Percentiles rank a stretch among this genome's conserved stretches.
These are phyloP conservation scores for Pelagophyceae sp. DNA, from an alignment of 352 stramenopile species.

Conservation along the genomic window DNA sequence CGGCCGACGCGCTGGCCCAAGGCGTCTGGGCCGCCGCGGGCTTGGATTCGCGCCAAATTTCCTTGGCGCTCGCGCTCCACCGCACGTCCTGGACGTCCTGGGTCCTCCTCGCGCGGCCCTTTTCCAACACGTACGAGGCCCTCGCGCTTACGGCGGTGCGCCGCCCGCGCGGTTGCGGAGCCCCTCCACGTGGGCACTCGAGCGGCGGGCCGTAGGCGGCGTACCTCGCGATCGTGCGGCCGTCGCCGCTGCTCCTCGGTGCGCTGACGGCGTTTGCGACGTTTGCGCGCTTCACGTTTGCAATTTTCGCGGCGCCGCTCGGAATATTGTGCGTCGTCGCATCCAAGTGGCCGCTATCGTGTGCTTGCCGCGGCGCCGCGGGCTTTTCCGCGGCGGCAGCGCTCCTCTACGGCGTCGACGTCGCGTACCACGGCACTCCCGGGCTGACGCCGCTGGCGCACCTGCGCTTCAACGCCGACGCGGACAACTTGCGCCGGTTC, in stretches of 20 bases:
- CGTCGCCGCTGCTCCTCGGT: slow-evolving; percentile 41
- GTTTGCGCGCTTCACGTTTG: slow-evolving; percentile 69
- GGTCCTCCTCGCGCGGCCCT: slow-evolving; percentile 57
- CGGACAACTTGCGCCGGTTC: slow-evolving; percentile 73
- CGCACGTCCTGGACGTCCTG: slow-evolving; percentile 61
- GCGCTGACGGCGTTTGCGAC: slow-evolving; percentile 55
- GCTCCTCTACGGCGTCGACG: slow-evolving; percentile 12
- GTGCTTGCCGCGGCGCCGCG: neutral
- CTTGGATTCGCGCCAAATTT: slow-evolving; percentile 40
- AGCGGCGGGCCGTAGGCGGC: no score
- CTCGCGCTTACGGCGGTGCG: slow-evolving; percentile 52
- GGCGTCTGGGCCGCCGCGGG: slow-evolving; percentile 25
- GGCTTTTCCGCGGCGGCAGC: neutral
- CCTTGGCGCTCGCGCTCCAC: neutral
- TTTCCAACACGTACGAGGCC: slow-evolving; percentile 65
- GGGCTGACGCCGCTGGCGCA: slow-evolving; percentile 62
- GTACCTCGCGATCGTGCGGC: no score
- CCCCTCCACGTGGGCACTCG: slow-evolving; percentile 39
- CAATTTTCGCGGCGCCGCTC: slow-evolving; percentile 61
- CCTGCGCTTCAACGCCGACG: slow-evolving; percentile 77
- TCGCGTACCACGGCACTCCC: slow-evolving; percentile 1
- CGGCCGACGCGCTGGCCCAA: slow-evolving; percentile 34
- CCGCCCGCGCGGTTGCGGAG: slow-evolving; percentile 30
- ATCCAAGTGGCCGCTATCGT: neutral
- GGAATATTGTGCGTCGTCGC: slow-evolving; percentile 30